These are phyloP conservation scores for Tieghemostelium lacteum DNA, from an alignment of 78 protist species.

Conservation along the genomic window DNA sequence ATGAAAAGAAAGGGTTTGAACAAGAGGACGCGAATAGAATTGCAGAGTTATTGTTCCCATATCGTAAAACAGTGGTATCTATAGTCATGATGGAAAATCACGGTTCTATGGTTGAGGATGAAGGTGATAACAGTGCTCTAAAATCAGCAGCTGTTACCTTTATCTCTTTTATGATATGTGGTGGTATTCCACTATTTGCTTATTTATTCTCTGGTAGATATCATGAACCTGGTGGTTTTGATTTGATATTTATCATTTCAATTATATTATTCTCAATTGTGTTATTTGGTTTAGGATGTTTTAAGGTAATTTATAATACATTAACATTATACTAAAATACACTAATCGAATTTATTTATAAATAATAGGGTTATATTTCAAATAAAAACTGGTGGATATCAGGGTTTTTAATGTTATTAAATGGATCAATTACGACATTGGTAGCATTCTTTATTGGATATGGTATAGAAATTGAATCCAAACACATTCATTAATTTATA, in stretches of 20 bases:
- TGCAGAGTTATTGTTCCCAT: constrained; percentile 64
- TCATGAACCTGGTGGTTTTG: constrained; percentile 5
- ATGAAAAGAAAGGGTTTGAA: constrained; percentile 81
- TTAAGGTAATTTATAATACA: constrained; percentile 19
- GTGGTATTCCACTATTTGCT: constrained; percentile 39
- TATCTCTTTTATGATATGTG: constrained; percentile 57
- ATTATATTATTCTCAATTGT: constrained; percentile 32
- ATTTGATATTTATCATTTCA: constrained; percentile 48
- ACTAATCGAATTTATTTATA: neutral
- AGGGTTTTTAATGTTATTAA: constrained; percentile 69
- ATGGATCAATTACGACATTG: constrained; percentile 80
- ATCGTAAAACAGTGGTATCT: constrained; percentile 31
- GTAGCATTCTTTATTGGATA: constrained; percentile 81
- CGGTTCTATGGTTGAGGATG: constrained; percentile 20
- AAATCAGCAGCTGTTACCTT: constrained; percentile 62
- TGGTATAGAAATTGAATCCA: constrained; percentile 39
- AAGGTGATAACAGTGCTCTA: constrained; percentile 34
- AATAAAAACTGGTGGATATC: constrained; percentile 46
- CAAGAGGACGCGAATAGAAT: constrained; percentile 78
- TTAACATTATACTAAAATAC: neutral
- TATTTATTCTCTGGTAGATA: constrained; percentile 5
- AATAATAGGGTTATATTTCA: constrained; percentile 34
- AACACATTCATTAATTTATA: neutral
- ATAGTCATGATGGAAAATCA: constrained; percentile 74
- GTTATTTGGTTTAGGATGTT: constrained; percentile 68